Percentiles rank a stretch among this genome's conserved stretches.
Conservation (phyloP, 2,329 filamentous ascomycete genomes). For the Phyllosticta ampelicida region DNA sequence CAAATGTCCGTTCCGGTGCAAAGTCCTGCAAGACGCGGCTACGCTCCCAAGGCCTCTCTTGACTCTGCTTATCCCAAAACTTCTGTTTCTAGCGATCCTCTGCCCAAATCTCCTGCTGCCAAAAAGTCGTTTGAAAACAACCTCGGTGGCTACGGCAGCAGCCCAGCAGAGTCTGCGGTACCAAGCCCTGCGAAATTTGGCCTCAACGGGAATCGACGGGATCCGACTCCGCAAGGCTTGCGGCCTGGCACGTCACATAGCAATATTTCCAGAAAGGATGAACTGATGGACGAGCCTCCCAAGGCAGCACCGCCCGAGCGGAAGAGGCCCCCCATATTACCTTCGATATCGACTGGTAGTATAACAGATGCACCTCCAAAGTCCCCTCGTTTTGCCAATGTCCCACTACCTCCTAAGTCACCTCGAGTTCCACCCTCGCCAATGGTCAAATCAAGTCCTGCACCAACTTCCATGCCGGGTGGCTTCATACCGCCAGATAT, state of each 20-base stretch:
- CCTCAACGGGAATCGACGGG: constrained; percentile 14
- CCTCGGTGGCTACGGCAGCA: not conserved
- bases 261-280: constrained; percentile 22
- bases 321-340: constrained; percentile 56
- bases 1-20: constrained; percentile 19
- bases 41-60: constrained; percentile 2
- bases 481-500: constrained; percentile 7
- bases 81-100: not conserved
- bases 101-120: not conserved
- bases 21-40: constrained; percentile 8
- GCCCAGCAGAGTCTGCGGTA: not conserved
- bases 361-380: not conserved
- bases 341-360: constrained; percentile 17
- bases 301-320: constrained; percentile 42
- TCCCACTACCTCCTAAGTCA: constrained; percentile 6
- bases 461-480: constrained; percentile 7
- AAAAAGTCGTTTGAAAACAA: not conserved
- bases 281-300: constrained; percentile 17
- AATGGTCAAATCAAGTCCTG: not conserved
- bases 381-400: constrained; percentile 5
- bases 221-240: constrained; percentile 24
- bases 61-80: not conserved
- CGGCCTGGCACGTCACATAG: constrained; percentile 27
- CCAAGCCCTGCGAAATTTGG: not conserved
- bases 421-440: constrained; percentile 6